Conservation (phyloP, 2,329 filamentous ascomycete genomes). For the Botrytis hyacinthi region DNA sequence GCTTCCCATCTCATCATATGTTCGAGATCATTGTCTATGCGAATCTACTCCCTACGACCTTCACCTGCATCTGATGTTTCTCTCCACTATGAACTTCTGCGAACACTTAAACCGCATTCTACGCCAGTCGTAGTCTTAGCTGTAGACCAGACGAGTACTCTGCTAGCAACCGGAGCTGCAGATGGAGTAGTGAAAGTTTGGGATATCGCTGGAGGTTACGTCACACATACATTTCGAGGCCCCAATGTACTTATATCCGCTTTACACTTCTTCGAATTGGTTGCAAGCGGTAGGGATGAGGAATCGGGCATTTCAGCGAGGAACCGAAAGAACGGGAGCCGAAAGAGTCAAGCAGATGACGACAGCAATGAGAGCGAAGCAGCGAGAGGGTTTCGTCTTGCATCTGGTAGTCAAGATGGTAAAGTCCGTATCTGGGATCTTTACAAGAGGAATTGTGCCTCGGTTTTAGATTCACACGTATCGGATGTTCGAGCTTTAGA, state of each 20-base stretch:
- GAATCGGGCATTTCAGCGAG: constrained; percentile 40
- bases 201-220: constrained; percentile 87
- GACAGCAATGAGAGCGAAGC: constrained; percentile 48
- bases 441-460: constrained; percentile 74
- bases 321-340: constrained; percentile 47
- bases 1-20: constrained; percentile 86
- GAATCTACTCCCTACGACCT: constrained; percentile 73
- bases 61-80: constrained; percentile 53
- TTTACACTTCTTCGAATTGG: constrained; percentile 83
- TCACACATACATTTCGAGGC: constrained; percentile 92
- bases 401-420: constrained; percentile 90
- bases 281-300: constrained; percentile 44
- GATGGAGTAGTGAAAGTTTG: constrained; percentile 95
- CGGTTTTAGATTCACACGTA: constrained; percentile 86
- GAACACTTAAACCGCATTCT: constrained; percentile 84
- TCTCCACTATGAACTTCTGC: constrained; percentile 65
- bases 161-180: constrained; percentile 88
- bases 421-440: constrained; percentile 91
- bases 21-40: constrained; percentile 94
- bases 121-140: constrained; percentile 86
- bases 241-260: constrained; percentile 90
- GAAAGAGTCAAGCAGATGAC: constrained; percentile 45
- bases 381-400: constrained; percentile 69
- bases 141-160: constrained; percentile 81
- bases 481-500: constrained; percentile 89